phyloP scores from a whole-genome alignment of 1,284 basidiomycete genomes.

The Boletus mariae region DNA sequence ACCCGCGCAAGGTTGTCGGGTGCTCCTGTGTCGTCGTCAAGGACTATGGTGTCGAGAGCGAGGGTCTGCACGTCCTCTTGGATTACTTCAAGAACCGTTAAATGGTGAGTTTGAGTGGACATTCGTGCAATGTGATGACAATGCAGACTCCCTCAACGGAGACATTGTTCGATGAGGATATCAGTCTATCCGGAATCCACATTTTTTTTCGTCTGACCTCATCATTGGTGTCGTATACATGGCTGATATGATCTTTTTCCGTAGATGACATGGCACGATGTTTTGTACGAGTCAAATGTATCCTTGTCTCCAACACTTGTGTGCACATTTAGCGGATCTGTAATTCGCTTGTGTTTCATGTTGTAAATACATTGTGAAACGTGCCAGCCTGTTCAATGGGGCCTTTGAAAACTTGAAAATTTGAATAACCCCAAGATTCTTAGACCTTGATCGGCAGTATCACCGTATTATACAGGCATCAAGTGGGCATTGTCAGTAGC shows the following conservation, averaged over 20 bases:
- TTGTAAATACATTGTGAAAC: too few relatives aligned
- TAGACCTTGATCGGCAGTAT: neutral
- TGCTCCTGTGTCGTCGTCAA: conserved; percentile 98
- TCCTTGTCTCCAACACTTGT: neutral
- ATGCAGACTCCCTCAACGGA: conserved; percentile 88
- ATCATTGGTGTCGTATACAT: neutral
- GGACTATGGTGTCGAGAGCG: conserved; percentile 95
- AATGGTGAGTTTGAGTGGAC: conserved; percentile 36
- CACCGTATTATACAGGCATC: too few relatives aligned
- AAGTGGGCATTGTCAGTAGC: neutral
- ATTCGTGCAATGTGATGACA: conserved; percentile 54
- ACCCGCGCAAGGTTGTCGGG: conserved; percentile 94
- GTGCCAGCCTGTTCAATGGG: too few relatives aligned
- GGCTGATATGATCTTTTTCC: conserved; percentile 13
- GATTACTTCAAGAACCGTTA: conserved; percentile 95
- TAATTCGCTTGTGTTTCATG: too few relatives aligned
- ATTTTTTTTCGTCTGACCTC: conserved; percentile 54
- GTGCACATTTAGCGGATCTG: neutral
- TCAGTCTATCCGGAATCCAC: conserved; percentile 30
- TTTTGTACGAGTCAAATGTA: conserved; percentile 15
- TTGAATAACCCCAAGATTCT: neutral
- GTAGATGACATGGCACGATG: conserved; percentile 6
- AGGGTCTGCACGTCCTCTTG: conserved; percentile 94
- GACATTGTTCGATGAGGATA: conserved; percentile 59
- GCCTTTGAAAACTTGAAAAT: too few relatives aligned